Conservation (phyloP, 441 rosid genomes). For the Flueggea neowawraea region DNA sequence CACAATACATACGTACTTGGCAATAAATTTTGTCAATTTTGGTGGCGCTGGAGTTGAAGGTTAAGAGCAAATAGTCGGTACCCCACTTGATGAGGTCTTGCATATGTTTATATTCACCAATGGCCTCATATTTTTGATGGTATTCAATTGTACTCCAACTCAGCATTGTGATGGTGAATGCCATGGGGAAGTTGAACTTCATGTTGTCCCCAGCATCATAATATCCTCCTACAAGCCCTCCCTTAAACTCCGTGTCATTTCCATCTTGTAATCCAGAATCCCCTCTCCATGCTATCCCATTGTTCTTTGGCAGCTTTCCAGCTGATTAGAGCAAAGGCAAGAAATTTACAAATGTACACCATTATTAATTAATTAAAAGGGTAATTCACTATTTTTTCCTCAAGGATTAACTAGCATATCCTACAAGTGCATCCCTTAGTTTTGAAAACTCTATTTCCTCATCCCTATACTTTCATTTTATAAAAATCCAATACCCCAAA, state of each 20-base stretch:
- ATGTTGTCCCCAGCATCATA: slow-evolving; percentile 77
- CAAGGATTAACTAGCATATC: too few species aligned
- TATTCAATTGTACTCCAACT: slow-evolving; percentile 94
- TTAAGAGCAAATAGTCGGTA: slow-evolving; percentile 75
- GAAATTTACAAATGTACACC: too few species aligned
- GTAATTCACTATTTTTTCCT: too few species aligned
- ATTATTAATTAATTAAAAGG: too few species aligned
- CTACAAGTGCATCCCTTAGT: too few species aligned
- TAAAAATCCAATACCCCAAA: too few species aligned
- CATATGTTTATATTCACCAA: slow-evolving; percentile 58
- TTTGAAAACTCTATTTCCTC: too few species aligned
- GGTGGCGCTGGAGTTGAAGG: slow-evolving; percentile 67
- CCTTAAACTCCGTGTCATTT: slow-evolving; percentile 31
- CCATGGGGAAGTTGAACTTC: slow-evolving; percentile 88
- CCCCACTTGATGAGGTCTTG: slow-evolving; percentile 80
- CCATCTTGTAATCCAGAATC: slow-evolving; percentile 73
- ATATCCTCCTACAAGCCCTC: slow-evolving; percentile 77
- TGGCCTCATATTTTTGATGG: slow-evolving; percentile 53
- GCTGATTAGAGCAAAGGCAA: slow-evolving; percentile 29
- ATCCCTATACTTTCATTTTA: too few species aligned
- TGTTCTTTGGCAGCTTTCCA: slow-evolving; percentile 65
- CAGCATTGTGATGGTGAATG: slow-evolving; percentile 81
- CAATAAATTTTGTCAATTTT: slow-evolving; percentile 51
- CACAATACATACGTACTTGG: slow-evolving; percentile 37
- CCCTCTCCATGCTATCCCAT: slow-evolving; percentile 70